These are phyloP conservation scores for Nemania abortiva DNA, from an alignment of 2,329 filamentous ascomycete genomes.

Conservation along the genomic window DNA sequence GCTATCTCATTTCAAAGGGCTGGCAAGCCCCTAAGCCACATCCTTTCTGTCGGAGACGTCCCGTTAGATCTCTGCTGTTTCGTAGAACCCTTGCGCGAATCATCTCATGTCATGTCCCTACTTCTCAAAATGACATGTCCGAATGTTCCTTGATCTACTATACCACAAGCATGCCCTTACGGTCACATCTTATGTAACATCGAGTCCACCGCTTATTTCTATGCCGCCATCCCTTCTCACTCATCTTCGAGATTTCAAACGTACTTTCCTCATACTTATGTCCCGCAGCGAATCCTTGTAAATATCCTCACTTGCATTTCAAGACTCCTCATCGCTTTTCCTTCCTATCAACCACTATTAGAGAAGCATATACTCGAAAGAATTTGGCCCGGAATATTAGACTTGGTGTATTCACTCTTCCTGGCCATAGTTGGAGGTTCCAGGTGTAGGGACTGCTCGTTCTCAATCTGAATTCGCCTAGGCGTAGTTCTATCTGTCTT, in stretches of 20 bases:
- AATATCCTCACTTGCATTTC: constrained; percentile 5
- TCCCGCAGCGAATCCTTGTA: background rate
- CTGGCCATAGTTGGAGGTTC: background rate
- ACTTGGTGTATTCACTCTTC: background rate
- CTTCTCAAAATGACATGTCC: constrained; percentile 41
- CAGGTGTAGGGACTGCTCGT: constrained; percentile 1
- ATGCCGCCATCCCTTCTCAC: constrained; percentile 34
- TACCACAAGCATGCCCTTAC: constrained; percentile 21
- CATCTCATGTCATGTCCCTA: constrained; percentile 34
- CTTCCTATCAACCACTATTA: background rate
- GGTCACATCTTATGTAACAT: constrained; percentile 37
- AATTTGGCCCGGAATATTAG: constrained; percentile 1
- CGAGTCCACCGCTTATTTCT: constrained; percentile 41
- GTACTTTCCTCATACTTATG: constrained; percentile 2
- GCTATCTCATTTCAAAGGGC: constrained; percentile 28
- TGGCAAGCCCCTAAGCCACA: constrained; percentile 37
- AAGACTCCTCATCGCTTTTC: background rate
- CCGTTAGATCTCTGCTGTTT: constrained; percentile 25
- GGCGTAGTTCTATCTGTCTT: constrained; percentile 15
- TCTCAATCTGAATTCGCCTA: background rate
- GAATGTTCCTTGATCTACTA: constrained; percentile 28
- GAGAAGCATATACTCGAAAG: constrained; percentile 1
- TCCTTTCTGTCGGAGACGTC: constrained; percentile 36
- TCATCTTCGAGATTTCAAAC: constrained; percentile 1
- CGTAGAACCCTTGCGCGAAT: constrained; percentile 40